Percentiles rank a stretch among this genome's conserved stretches.
These are phyloP conservation scores for Chrysanthemum makinoi DNA, from an alignment of 129 eudicot species.

Conservation along the genomic window DNA sequence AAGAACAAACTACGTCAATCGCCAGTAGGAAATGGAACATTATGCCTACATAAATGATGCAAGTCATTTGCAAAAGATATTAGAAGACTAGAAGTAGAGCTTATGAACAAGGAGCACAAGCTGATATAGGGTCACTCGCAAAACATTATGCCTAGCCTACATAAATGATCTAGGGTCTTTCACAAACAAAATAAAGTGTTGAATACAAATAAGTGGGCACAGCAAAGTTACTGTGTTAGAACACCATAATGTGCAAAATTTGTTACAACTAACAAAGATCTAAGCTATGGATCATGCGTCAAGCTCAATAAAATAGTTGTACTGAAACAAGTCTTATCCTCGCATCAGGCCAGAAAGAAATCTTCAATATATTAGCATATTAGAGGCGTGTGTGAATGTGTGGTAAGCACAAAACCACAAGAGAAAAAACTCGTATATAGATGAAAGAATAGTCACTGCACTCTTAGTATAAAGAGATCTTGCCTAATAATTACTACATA, in stretches of 20 bases:
- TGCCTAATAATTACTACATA: not conserved
- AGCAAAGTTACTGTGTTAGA: not conserved
- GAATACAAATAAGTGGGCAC: not conserved
- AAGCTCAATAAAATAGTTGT: too few species aligned
- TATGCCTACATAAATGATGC: not conserved
- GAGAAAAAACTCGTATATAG: not conserved
- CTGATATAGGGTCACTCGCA: too few species aligned
- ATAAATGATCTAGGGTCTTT: not conserved
- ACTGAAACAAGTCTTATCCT: too few species aligned
- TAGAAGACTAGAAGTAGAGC: too few species aligned
- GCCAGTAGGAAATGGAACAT: not conserved
- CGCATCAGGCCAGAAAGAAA: too few species aligned
- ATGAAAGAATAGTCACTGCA: constrained; percentile 9
- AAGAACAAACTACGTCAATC: not conserved
- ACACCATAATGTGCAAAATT: too few species aligned
- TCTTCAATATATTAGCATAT: too few species aligned
- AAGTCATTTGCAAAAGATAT: too few species aligned
- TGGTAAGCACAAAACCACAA: too few species aligned
- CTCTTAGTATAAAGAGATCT: constrained; percentile 7
- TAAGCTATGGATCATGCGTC: too few species aligned
- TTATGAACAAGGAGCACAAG: not conserved
- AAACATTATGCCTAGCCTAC: not conserved
- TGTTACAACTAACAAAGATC: too few species aligned
- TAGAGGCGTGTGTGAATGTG: too few species aligned
- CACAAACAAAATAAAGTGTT: not conserved